phyloP scores from a whole-genome alignment of 257 asterid genomes.

The Solanum virginianum region DNA sequence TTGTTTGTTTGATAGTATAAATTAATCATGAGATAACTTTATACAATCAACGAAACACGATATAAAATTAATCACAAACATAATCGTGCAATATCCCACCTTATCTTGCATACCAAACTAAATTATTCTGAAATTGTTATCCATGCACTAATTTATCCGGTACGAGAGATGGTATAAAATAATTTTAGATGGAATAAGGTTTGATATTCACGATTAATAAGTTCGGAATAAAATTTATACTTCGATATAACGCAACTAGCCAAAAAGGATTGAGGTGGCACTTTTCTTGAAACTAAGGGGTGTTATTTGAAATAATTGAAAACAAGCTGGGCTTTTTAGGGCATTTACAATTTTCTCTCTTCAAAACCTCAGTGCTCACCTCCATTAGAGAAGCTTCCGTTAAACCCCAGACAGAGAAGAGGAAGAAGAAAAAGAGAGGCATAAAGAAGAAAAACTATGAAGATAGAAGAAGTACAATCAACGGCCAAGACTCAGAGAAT shows the following conservation, averaged over 20 bases:
- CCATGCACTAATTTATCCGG: neutral
- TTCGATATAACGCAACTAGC: neutral
- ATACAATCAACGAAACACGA: neutral
- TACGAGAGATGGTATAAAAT: no score
- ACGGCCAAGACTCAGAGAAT: conserved; percentile 35
- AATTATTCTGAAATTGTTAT: neutral
- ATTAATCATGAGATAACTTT: neutral
- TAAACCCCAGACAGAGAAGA: neutral
- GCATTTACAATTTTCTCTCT: neutral
- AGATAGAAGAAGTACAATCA: conserved; percentile 44
- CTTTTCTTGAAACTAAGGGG: neutral
- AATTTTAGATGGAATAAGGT: neutral
- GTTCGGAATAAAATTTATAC: neutral
- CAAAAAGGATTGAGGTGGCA: neutral
- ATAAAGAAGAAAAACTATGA: conserved; percentile 6
- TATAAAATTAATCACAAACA: neutral
- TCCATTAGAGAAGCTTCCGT: neutral
- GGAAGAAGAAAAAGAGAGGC: neutral
- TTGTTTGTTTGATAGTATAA: neutral
- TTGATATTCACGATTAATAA: neutral
- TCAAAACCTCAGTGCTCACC: conserved; percentile 1
- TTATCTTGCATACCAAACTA: neutral
- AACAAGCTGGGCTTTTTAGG: neutral
- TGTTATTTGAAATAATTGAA: neutral
- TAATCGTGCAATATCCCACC: no score